phyloP scores from a whole-genome alignment of 1,139 yeast species.

The Debaryomyces sp. region DNA sequence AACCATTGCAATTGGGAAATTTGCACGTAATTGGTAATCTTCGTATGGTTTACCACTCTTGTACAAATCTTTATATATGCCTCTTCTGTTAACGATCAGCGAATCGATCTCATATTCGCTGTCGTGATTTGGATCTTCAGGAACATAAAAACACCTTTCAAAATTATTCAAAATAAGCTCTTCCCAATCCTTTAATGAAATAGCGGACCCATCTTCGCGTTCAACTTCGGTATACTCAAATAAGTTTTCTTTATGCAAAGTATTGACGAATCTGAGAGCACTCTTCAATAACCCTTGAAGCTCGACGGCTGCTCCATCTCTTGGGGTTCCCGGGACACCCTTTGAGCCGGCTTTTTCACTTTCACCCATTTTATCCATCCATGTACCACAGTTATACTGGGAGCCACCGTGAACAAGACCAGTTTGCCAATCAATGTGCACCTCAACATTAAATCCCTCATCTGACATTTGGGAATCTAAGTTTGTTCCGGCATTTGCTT shows the following conservation, averaged over 20 bases:
- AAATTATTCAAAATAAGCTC: constrained; percentile 66
- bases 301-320: constrained; percentile 97
- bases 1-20: constrained; percentile 87
- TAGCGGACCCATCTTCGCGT: constrained; percentile 55
- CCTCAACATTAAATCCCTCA: constrained; percentile 86
- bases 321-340: constrained; percentile 95
- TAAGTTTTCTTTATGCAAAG: constrained; percentile 52
- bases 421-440: constrained; percentile 82
- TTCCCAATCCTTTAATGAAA: constrained; percentile 72
- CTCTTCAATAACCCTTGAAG: constrained; percentile 88
- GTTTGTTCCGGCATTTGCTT: constrained; percentile 91
- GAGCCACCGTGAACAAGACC: constrained; percentile 93
- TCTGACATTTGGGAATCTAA: constrained; percentile 91
- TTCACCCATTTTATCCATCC: constrained; percentile 99
- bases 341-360: constrained; percentile 78
- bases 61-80: constrained; percentile 88
- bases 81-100: constrained; percentile 78
- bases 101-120: constrained; percentile 61
- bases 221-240: constrained; percentile 61
- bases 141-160: constrained; percentile 78
- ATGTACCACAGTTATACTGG: constrained; percentile 92
- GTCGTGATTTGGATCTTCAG: constrained; percentile 58
- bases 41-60: constrained; percentile 83
- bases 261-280: constrained; percentile 74
- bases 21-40: constrained; percentile 91